Evolutionary conservation across 208 protist species (phyloP), one percentile per base, ranked within the genome.

Genomic region (Leishmania turanica): DNA sequence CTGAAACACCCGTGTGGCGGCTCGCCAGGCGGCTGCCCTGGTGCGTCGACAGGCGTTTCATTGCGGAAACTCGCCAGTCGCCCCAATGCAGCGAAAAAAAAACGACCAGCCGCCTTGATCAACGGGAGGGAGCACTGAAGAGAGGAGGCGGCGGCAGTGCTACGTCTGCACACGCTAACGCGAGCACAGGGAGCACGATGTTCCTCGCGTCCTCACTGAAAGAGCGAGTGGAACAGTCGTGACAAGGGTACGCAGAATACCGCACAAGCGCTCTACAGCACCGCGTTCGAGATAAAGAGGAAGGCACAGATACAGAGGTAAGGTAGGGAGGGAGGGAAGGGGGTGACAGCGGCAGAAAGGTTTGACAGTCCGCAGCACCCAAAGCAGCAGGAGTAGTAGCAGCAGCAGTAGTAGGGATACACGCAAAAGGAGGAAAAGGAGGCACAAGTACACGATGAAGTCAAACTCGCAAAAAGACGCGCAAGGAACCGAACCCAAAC

Each of bases 361-460:
- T 17, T 42, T 75, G 49, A 49, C 27, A 34, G 49, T 58, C 47
- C 24, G 72, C 51, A 53, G 40, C 40, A 49, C 15, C 66, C 15
- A 11, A 21, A 71, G 66, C 66, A 45, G 66, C 37, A 49, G 66
- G 21, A 19, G 62, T 40, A 34, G 11, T 40, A 24, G n/a, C 5
- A 73, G 68, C 40, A 73, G 68, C 24, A 73, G 68, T 19, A 53
- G 68, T 73, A 73, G 37, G n/a, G 42, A 53, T 53, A 73, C 66
- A 72, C 66, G 27, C 66, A 49, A 27, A 72, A 8, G 6, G 6
- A 5, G 21, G 6, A 73, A 17, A 37, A 37, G n/a, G 27, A 15
- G 24, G 56, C 24, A 62, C 56, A 24, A 49, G 68, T 19, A 40
- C 62, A 68, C 31, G 8, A 64, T 13, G 58, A 68, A 21, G 45